These are phyloP conservation scores for Aspergillus persii DNA, from an alignment of 2,329 filamentous ascomycete species.

Conservation along the genomic window DNA sequence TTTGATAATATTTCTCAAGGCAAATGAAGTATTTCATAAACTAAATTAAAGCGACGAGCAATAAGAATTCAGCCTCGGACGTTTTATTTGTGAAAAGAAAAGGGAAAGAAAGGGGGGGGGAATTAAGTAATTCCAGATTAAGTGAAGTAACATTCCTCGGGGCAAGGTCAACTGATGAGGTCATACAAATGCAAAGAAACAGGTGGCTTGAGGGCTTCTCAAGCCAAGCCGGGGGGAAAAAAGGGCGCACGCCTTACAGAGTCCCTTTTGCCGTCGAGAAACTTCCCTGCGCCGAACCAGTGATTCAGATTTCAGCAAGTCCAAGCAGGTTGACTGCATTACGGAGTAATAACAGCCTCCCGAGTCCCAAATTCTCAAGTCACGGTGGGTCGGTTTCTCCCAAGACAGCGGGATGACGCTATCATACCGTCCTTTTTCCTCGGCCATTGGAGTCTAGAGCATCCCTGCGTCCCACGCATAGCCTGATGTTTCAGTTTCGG, in stretches of 20 bases:
- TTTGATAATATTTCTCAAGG: too few species aligned
- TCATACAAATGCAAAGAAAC: not conserved
- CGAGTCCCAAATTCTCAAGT: not conserved
- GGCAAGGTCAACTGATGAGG: not conserved
- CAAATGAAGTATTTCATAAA: too few species aligned
- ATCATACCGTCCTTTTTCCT: not conserved
- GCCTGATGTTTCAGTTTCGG: not conserved
- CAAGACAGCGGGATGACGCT: slow-evolving; percentile 7
- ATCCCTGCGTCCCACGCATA: not conserved
- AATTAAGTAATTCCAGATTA: too few species aligned
- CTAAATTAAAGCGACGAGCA: too few species aligned
- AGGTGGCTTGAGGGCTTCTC: too few species aligned
- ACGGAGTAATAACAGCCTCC: too few species aligned
- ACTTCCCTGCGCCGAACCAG: not conserved
- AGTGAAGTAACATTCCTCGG: not conserved
- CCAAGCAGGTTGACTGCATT: not conserved
- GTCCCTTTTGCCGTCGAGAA: not conserved
- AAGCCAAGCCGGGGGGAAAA: not conserved
- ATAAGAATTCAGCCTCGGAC: too few species aligned
- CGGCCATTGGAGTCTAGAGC: slow-evolving; percentile 1
- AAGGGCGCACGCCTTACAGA: not conserved
- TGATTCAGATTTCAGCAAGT: not conserved
- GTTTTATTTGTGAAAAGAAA: too few species aligned
- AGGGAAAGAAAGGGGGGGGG: too few species aligned
- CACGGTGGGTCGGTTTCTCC: not conserved